Base-by-base conservation (phyloP, 306 rosid genomes). In the Quercus gilva region DNA sequence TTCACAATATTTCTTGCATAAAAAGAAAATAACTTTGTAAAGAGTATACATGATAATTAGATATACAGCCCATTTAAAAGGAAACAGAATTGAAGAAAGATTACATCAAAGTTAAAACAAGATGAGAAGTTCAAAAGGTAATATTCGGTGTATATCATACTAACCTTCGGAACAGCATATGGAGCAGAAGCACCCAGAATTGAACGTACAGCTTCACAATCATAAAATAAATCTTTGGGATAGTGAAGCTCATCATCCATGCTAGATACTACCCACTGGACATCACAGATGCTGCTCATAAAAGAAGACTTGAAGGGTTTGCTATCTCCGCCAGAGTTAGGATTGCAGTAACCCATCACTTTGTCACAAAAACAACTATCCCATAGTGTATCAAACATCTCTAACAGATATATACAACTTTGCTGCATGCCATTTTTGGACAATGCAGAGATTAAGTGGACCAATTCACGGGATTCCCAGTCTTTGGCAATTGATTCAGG, bases 131-230 rank as follows among this genome's bases (percentile, higher is more conserved):
- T 11, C 25, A 21, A 29, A 35, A 63, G 71, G 55, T n/a, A 77
- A 57, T 31, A 52, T 28, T 37, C 41, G 33, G 52, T 29, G 25
- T 26, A 61, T 69, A 70, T 14, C 41, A 80, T 69, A 73, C 93
- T 72, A 86, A 94, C 99, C 99, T 92, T 94, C n/a, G 97, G 97
- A 80, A 90, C 84, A 80, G 91, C 94, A 87, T 81, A 92, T 29
- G 97, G 94, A 12, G 94, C 99, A 84, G 77, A 90, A 72, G 72
- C 80, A 74, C 99, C 99, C 14, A 94, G 84, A 84, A 91, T 57
- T 52, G 78, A 84, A 69, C 88, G 92, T 71, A 94, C 97, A 67
- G 86, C 85, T 82, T 92, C 97, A 86, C 95, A 87, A 79, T 92
- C 91, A 28, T 87, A 78, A 84, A 79, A 94, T 74, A 92, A 76